Conservation (phyloP, 2,329 filamentous ascomycete species). For the Magnaporthales sp. region DNA sequence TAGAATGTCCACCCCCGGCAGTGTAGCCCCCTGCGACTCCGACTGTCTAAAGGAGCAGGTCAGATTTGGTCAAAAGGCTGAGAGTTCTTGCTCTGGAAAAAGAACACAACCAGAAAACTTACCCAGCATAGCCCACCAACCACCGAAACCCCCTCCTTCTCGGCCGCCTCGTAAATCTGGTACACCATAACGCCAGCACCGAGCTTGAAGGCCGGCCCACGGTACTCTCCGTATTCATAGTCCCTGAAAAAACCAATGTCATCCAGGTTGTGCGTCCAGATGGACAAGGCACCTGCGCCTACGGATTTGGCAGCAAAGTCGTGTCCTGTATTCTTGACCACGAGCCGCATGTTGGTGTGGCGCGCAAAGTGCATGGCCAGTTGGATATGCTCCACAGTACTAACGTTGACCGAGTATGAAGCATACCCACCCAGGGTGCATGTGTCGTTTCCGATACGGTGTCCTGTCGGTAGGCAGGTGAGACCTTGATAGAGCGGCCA, state of each 20-base stretch:
- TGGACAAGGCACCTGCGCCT: conserved; percentile 23
- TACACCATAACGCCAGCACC: conserved; percentile 36
- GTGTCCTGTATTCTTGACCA: conserved; percentile 40
- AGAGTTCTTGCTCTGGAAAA: not conserved
- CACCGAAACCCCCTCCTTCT: conserved; percentile 26
- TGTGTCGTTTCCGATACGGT: conserved; percentile 2
- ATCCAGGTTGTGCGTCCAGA: conserved; percentile 34
- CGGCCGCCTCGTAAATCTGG: conserved; percentile 30
- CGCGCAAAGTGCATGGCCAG: conserved; percentile 24
- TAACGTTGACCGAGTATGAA: conserved; percentile 21
- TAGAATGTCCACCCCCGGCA: conserved; percentile 45
- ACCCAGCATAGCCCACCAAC: conserved; percentile 27
- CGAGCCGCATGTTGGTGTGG: conserved; percentile 31
- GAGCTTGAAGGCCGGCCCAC: conserved; percentile 34
- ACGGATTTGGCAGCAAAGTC: conserved; percentile 30
- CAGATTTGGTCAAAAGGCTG: not conserved
- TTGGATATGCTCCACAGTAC: conserved; percentile 14
- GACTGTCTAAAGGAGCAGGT: conserved; percentile 34
- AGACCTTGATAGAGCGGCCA: conserved; percentile 29
- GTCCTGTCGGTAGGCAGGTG: conserved; percentile 21
- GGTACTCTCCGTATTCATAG: conserved; percentile 26
- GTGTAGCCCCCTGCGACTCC: conserved; percentile 45
- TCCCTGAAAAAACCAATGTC: conserved; percentile 21
- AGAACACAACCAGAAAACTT: not conserved
- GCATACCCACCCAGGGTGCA: conserved; percentile 29